Conservation (phyloP, 2,329 filamentous ascomycete species). For the Monilinia fructicola region DNA sequence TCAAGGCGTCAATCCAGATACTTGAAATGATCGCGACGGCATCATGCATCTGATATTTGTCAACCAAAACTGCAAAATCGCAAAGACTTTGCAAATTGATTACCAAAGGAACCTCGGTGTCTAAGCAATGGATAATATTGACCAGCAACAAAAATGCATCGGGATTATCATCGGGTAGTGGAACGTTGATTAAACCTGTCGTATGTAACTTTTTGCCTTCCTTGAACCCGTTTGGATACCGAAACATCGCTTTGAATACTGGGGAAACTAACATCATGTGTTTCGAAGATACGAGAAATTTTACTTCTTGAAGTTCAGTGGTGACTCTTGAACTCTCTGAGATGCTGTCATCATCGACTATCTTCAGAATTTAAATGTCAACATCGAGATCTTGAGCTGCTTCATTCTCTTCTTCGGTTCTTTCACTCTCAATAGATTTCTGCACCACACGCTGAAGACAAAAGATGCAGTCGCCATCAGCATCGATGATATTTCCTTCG, state of each 20-base stretch:
- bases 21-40: neutral
- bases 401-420: neutral
- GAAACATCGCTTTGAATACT: conserved; percentile 1
- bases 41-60: neutral
- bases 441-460: neutral
- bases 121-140: neutral
- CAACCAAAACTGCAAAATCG: neutral
- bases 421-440: neutral
- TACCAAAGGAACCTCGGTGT: neutral
- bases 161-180: neutral
- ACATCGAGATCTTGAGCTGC: neutral
- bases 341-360: neutral
- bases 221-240: neutral
- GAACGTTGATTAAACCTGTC: neutral
- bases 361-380: neutral
- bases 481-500: neutral
- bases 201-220: neutral
- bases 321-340: neutral
- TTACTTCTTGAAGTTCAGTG: neutral
- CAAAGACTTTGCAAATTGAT: neutral
- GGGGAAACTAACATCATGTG: conserved; percentile 6
- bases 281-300: conserved; percentile 3
- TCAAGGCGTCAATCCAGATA: neutral
- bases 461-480: conserved; percentile 11
- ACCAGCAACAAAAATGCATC: neutral